Evolutionary conservation across 345 rosid genomes (phyloP), one percentile per base, ranked within the genome.

Genomic region (Brassica incana): DNA sequence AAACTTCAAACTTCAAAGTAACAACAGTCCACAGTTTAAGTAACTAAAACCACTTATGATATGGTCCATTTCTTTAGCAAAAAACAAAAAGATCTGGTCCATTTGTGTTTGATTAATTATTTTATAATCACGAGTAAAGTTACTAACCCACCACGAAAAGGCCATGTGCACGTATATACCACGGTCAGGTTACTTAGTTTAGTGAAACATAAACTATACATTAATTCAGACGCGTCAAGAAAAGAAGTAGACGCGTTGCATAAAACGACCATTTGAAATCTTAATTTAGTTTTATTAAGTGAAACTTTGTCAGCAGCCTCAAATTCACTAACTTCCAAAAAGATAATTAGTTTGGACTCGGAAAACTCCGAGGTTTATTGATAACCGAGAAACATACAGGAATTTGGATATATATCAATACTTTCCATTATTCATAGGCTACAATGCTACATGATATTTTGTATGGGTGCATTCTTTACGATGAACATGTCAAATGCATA

Each of bases 281-380:
- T 25, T 56, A 48, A 27, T 3, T 11, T 54, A 11, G 5, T 45
- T 45, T 45, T 11, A 12, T 45, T 11, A 3, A 78, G 60, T 30
- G 68, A 66, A 45, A 38, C 30, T 48, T 27, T 40, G 4, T 6
- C 67, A 78, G 81, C 74, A 67, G 82, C 78, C 78, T 79, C 77
- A 60, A 32, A n/a, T 5, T 48, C 52, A 60, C 58, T 32, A 59
- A 38, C 52, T 32, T 20, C 82, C 82, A 67, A n/a, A 43, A 15
- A 10, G 32, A 40, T 4, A 75, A 16, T 69, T 36, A 69, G 66
- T 11, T 67, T 74, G 33, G 48, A 68, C 69, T 74, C 10, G 3
- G 64, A 68, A 79, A 79, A 48, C 56, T 45, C 36, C 43, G 67
- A 73, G 33, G 68, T 45, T 45, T 16, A 32, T 14, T 48, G 15